Conservation (phyloP, 495 filamentous ascomycete species). For the Tuber melanosporum region DNA sequence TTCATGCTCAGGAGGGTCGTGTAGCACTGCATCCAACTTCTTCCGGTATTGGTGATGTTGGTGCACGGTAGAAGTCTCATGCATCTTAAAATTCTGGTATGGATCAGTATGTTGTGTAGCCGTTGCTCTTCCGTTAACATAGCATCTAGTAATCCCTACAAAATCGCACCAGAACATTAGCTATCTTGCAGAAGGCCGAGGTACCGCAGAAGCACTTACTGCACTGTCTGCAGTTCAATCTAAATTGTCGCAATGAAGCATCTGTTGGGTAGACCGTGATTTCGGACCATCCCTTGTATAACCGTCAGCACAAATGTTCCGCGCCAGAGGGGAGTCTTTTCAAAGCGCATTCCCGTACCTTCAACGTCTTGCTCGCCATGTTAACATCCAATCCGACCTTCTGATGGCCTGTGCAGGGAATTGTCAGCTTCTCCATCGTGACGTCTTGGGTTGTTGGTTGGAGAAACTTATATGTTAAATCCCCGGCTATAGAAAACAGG, state of each 20-base stretch:
- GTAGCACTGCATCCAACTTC: slow-evolving; percentile 58
- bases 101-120: slow-evolving; percentile 64
- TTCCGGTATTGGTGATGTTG: slow-evolving; percentile 69
- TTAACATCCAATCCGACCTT: slow-evolving; percentile 83
- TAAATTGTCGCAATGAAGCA: slow-evolving; percentile 61
- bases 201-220: slow-evolving; percentile 52
- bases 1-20: slow-evolving; percentile 55
- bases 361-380: slow-evolving; percentile 65
- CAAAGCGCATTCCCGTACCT: slow-evolving; percentile 44
- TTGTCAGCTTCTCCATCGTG: slow-evolving; percentile 49
- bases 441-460: slow-evolving; percentile 33
- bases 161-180: slow-evolving; percentile 15
- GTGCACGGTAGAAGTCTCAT: slow-evolving; percentile 56
- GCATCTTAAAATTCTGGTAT: slow-evolving; percentile 61
- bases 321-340: too few species aligned
- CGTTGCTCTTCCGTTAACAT: slow-evolving; percentile 60
- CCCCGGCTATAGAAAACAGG: slow-evolving; percentile 38
- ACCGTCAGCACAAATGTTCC: slow-evolving; percentile 11
- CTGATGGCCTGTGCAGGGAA: slow-evolving; percentile 53
- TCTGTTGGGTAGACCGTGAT: slow-evolving; percentile 67
- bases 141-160: slow-evolving; percentile 49
- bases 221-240: slow-evolving; percentile 80
- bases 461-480: slow-evolving; percentile 42
- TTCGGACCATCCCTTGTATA: slow-evolving; percentile 56
- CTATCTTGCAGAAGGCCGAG: background rate